These are phyloP conservation scores for Megacollybia marginata DNA, from an alignment of 768 basidiomycete species.

Conservation along the genomic window DNA sequence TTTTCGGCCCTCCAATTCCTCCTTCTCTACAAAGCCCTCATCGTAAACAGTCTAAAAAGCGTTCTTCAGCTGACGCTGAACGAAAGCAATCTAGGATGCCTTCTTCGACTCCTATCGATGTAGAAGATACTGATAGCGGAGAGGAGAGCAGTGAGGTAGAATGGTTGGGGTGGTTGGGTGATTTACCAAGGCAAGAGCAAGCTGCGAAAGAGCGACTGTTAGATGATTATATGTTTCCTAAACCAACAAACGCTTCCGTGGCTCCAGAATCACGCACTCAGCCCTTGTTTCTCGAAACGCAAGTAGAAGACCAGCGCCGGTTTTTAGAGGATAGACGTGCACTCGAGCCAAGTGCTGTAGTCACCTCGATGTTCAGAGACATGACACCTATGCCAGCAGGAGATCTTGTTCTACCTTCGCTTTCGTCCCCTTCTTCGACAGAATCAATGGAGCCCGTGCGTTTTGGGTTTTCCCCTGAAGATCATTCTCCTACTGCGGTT, in stretches of 20 bases:
- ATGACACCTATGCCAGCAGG: too few relatives aligned
- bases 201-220: constrained; percentile 9
- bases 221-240: constrained; percentile 4
- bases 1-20: constrained; percentile 21
- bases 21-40: constrained; percentile 7
- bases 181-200: constrained; percentile 35
- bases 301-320: constrained; percentile 12
- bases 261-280: constrained; percentile 5
- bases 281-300: constrained; percentile 4
- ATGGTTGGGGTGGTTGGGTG: constrained; percentile 63
- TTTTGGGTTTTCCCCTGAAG: constrained; percentile 18
- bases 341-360: constrained; percentile 24
- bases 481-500: constrained; percentile 12
- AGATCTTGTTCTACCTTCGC: constrained; percentile 7
- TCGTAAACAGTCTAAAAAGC: constrained; percentile 1
- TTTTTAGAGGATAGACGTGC: constrained; percentile 14
- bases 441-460: constrained; percentile 20
- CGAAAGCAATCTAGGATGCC: neutral
- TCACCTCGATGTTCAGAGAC: constrained; percentile 12
- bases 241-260: constrained; percentile 1
- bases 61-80: neutral
- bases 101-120: neutral
- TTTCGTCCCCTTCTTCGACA: constrained; percentile 26
- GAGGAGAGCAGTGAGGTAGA: constrained; percentile 49
- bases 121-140: constrained; percentile 27